phyloP scores from a whole-genome alignment of 176 grass and related monocot species.

The Neostapfia colusana region DNA sequence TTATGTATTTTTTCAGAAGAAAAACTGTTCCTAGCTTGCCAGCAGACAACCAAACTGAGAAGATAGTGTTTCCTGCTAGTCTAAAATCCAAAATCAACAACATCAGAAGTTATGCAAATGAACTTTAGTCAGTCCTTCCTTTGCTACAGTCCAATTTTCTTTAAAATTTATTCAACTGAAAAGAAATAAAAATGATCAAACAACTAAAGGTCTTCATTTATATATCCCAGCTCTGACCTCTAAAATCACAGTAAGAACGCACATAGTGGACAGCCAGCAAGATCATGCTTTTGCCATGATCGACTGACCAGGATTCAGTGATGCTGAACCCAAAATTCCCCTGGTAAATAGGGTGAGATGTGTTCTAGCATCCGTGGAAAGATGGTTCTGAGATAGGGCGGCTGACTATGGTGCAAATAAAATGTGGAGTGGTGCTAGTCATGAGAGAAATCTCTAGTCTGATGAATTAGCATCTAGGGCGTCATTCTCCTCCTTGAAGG shows the following conservation, averaged over 20 bases:
- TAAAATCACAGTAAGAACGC: constrained; percentile 8
- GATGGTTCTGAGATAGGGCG: no score
- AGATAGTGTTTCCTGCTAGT: background rate
- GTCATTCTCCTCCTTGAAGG: no score
- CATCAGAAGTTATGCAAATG: background rate
- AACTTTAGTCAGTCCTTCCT: background rate
- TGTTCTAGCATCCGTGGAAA: no score
- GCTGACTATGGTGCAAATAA: no score
- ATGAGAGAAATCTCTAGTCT: no score
- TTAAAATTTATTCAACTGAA: constrained; percentile 8
- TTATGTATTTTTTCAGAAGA: background rate
- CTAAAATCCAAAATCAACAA: background rate
- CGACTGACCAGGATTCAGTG: no score
- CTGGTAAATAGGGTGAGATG: no score
- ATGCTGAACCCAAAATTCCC: no score
- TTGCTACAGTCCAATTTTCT: background rate
- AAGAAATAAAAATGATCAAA: background rate
- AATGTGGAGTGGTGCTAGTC: no score
- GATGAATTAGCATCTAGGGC: no score
- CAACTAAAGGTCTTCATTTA: background rate
- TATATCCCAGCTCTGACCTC: background rate
- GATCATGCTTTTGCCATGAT: no score
- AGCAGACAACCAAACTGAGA: background rate
- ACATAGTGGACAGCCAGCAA: background rate
- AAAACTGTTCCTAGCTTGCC: background rate